phyloP scores from a whole-genome alignment of 352 stramenopile species.

The Thalassiosira hispida region DNA sequence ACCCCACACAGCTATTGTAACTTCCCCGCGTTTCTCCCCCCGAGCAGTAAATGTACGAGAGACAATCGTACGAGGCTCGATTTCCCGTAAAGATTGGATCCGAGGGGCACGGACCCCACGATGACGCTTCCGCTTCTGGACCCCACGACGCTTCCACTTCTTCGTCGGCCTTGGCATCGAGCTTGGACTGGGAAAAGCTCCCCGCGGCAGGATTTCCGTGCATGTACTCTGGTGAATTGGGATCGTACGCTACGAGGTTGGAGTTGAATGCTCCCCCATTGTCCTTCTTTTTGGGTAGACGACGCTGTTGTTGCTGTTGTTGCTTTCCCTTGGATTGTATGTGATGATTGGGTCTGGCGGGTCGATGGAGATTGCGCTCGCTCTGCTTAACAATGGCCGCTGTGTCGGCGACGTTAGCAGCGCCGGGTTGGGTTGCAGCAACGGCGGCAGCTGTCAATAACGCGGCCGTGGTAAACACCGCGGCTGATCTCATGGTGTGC shows the following conservation, averaged over 20 bases:
- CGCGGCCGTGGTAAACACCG: too few species aligned
- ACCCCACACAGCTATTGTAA: constrained; percentile 49
- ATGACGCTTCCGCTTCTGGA: neutral
- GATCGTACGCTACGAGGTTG: constrained; percentile 39
- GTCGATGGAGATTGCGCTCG: too few species aligned
- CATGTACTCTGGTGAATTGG: constrained; percentile 37
- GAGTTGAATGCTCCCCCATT: constrained; percentile 48
- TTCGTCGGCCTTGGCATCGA: neutral
- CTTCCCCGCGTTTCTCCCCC: constrained; percentile 16
- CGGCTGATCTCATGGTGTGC: too few species aligned
- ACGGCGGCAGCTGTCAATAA: too few species aligned
- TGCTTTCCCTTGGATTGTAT: too few species aligned
- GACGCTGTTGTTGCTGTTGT: neutral
- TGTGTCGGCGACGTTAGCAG: too few species aligned
- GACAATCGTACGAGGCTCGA: constrained; percentile 48
- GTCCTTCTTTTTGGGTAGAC: neutral
- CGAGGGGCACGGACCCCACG: constrained; percentile 45
- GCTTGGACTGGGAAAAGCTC: neutral
- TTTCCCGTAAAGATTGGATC: constrained; percentile 29
- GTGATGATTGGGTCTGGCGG: too few species aligned
- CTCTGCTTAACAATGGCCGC: too few species aligned
- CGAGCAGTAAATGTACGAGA: constrained; percentile 43
- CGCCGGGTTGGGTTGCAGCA: too few species aligned
- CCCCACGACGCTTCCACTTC: neutral
- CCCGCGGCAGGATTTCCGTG: neutral